Base-by-base conservation (phyloP, 164 flowering plant genomes). In the Aristolochia californica region DNA sequence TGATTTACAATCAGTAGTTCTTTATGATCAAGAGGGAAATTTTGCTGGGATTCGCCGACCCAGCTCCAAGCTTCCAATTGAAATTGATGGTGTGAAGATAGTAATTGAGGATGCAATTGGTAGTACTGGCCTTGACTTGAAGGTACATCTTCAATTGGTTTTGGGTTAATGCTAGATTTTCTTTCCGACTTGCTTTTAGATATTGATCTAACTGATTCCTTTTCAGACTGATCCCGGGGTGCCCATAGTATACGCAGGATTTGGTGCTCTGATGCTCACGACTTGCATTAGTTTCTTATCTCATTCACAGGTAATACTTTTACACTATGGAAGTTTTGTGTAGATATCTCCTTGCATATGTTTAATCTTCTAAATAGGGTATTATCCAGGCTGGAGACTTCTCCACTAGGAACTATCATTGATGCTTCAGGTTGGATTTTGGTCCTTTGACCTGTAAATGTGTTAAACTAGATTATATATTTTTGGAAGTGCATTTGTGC, bases 191-290 rank as follows among this genome's bases (percentile, higher is more conserved):
- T 12, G 10, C 40, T 34, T n/a, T 34, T 34, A 50, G 22, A 24
- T 38, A 25, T 57, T 13, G n/a, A 45, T 25, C 49, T 66, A 43
- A 61, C 24, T 30, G 50, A 44, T 63, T 14, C 53, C 60, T 47
- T 40, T 15, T 56, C 85, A 93, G 97, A 93, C 84, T 72, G 99
- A 93, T 62, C 99, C 99, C 22, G 96, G 96, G 7, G 96, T 93
- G 52, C 99, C 99, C 5, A 61, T 81, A 56, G 97, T 89, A 23
- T 89, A 93, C 76, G 88, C 96, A 74, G 99, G 99, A 57, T 93
- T 93, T 73, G 97, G 99, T 51, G 77, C 82, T 66, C 68, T 89
- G 15, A 93, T 93, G 97, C 93, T 93, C 62, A 93, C 99, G 47
- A 83, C 93, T 48, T 89, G 93, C 80, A 77, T 93, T 70, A 89